Evolutionary conservation across 345 rosid species (phyloP), one percentile per base, ranked within the genome.

Genomic region (Dipteronia sinensis): DNA sequence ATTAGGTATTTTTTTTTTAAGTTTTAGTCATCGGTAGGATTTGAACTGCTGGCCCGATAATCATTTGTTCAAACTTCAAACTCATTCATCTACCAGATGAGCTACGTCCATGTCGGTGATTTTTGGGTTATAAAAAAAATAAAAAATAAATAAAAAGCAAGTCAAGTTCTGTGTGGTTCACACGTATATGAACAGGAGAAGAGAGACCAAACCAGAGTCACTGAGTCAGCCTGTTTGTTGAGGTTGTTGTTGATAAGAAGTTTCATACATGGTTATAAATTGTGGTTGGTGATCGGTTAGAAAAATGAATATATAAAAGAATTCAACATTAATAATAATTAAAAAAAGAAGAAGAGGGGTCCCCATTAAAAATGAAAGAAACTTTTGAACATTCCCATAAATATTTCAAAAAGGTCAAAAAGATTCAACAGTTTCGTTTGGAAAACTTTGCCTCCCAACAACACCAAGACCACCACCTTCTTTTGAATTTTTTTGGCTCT

Each of bases 331-430:
- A 34, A 34, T 34, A 34, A 34, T 34, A 34, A 34, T 34, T 34
- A 34, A 10, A 27, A 70, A 1, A 38, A 27, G 27, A 6, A 19
- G 19, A 25, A 38, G 22, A 27, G 61, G 73, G 40, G 9, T 34
- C 73, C 73, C 34, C n/a, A 53, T 73, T 22, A 67, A 73, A 61
- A 73, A 61, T 73, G 61, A 73, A 44, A 42, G 68, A 22, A 19
- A 44, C 76, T 59, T 82, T 78, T 83, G 77, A 77, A 79, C 70
- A 70, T 71, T 76, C 78, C 38, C 80, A 10, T 47, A 27, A 20
- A 73, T 63, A 67, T 16, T 63, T 68, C 68, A n/a, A 72, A 22
- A 81, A 85, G 82, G 88, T 85, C 86, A 83, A 78, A 82, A 83
- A 79, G 86, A 63, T 53, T 71, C 58, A 79, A 40, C 67, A 64